phyloP scores from a whole-genome alignment of 129 eudicot genomes.

The Apium graveolens region DNA sequence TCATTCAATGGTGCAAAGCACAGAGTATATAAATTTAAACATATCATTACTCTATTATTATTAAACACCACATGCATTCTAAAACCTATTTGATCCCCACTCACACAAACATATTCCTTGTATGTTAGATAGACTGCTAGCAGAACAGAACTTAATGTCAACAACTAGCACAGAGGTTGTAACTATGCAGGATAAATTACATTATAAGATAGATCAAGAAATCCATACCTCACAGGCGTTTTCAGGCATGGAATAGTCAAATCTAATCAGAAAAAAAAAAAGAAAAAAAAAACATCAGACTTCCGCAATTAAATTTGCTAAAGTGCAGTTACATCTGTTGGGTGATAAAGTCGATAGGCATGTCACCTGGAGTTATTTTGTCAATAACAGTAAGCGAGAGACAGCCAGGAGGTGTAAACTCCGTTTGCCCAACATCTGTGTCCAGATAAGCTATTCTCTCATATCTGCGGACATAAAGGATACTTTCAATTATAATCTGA shows the following conservation, averaged over 20 bases:
- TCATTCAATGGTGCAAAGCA: not conserved
- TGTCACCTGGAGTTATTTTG: constrained; percentile 54
- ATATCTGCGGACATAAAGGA: constrained; percentile 36
- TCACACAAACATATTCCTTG: not conserved
- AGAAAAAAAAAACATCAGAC: constrained; percentile 10
- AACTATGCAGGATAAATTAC: not conserved
- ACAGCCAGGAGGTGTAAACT: constrained; percentile 94
- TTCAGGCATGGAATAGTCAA: constrained; percentile 53
- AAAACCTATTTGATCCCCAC: not conserved
- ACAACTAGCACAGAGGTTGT: not conserved
- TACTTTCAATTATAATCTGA: not conserved
- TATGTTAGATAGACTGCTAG: not conserved
- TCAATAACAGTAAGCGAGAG: constrained; percentile 73
- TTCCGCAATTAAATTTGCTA: constrained; percentile 10
- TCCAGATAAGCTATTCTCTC: constrained; percentile 82
- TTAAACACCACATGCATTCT: not conserved
- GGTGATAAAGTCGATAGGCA: constrained; percentile 2
- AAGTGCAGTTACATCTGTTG: not conserved
- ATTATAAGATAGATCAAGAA: not conserved
- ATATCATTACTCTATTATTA: not conserved
- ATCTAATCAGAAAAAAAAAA: constrained; percentile 29
- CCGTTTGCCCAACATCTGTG: constrained; percentile 98
- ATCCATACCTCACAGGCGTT: constrained; percentile 73
- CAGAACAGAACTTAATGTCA: not conserved
- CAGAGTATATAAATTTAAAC: not conserved